phyloP scores from a whole-genome alignment of 148 eudicot species.

The Diospyros kaki region DNA sequence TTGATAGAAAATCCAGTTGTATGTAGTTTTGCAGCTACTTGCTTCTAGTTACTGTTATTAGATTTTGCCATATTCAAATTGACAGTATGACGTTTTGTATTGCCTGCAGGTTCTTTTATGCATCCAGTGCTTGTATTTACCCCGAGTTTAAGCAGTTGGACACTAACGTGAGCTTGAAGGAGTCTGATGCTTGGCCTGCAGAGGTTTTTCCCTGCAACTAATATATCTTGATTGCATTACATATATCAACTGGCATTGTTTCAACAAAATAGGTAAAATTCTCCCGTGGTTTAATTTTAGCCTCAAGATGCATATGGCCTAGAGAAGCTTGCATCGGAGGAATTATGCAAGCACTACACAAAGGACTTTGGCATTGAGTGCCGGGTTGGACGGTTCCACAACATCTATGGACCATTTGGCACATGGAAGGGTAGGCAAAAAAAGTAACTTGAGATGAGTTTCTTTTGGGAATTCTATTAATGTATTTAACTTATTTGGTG shows the following conservation, averaged over 20 bases:
- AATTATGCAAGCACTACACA: slow-evolving; percentile 37
- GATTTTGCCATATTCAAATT: background rate
- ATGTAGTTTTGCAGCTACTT: background rate
- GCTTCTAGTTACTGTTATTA: background rate
- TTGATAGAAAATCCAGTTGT: background rate
- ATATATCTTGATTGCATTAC: background rate
- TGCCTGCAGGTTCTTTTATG: slow-evolving; percentile 42
- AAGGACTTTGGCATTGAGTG: slow-evolving; percentile 42
- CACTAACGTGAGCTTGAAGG: slow-evolving; percentile 60
- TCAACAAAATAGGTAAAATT: background rate
- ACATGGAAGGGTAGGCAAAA: slow-evolving; percentile 48
- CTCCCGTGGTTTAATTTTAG: slow-evolving; percentile 16
- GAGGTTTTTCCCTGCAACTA: slow-evolving; percentile 29
- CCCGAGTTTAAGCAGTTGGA: slow-evolving; percentile 64
- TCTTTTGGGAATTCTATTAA: background rate
- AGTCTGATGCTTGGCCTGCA: slow-evolving; percentile 58
- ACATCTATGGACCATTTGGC: slow-evolving; percentile 54
- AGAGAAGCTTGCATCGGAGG: slow-evolving; percentile 39
- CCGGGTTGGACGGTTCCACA: slow-evolving; percentile 52
- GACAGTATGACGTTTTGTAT: background rate
- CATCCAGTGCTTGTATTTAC: slow-evolving; percentile 57
- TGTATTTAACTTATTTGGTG: background rate
- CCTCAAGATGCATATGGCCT: slow-evolving; percentile 42
- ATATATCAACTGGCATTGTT: background rate
- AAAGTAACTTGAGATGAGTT: background rate